Evolutionary conservation across 2,329 filamentous ascomycete genomes (phyloP), one percentile per base, ranked within the genome.

Genomic region (Fusarium dlaminii): DNA sequence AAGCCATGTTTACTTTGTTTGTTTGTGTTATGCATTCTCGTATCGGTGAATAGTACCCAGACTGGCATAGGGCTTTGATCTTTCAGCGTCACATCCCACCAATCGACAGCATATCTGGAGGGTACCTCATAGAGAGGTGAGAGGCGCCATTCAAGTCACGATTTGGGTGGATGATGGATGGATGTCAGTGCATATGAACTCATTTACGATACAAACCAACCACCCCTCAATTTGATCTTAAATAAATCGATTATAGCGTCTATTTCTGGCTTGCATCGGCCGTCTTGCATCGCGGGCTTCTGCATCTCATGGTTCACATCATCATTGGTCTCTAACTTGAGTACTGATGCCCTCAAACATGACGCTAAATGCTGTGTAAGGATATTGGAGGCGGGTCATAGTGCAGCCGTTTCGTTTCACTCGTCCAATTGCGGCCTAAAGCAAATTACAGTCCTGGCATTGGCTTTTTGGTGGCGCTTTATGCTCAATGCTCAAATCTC

Each of bases 141-240:
- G 49, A 63, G 29, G 27, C 32, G 46, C n/a, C 49, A 70, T 70
- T 71, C 72, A 74, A 48, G 70, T 66, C 68, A 69, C 63, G 62
- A 73, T 67, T 27, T 54, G 39, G 56, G 27, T 39, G 42, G 60
- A 48, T 43, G 36, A 51, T 42, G 52, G 72, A n/a, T n/a, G n/a
- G n/a, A 60, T 75, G 62, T 79, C 81, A 75, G 84, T 84, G 83
- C 83, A 83, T 32, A 68, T 51, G 56, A 67, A 57, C 43, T 32
- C 27, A 48, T 66, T 52, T 54, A 30, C n/a, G 37, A 59, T 52
- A 30, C 36, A 48, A 59, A 46, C 39, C 34, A 55, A 40, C 57
- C 56, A 68, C 32, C 32, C 22, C 42, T 48, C 20, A 24, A 49
- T 55, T 64, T 29, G 37, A 42, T 66, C 40, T 63, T 49, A 37